These are phyloP conservation scores for Naematelia encephala DNA, from an alignment of 768 basidiomycete species.

Conservation along the genomic window DNA sequence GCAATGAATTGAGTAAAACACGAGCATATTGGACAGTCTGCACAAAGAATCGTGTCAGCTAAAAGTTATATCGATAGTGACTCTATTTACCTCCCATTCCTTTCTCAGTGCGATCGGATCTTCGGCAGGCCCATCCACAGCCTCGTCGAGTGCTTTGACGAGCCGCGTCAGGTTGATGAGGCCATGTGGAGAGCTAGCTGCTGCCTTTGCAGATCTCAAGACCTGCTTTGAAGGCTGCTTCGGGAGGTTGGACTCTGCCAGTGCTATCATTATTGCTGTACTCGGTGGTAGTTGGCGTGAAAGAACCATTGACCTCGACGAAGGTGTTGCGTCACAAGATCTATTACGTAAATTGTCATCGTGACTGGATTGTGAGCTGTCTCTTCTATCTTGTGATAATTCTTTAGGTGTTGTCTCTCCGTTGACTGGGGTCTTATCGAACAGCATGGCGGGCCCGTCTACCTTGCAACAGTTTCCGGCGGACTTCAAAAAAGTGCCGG, in stretches of 20 bases:
- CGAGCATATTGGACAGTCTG: constrained; percentile 33
- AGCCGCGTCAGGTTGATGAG: constrained; percentile 39
- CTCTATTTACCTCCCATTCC: constrained; percentile 35
- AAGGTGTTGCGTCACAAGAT: background rate
- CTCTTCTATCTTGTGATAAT: too few relatives aligned
- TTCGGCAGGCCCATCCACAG: constrained; percentile 2
- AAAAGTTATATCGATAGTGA: background rate
- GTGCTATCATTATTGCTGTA: background rate
- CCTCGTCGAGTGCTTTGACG: constrained; percentile 29
- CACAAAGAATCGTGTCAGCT: too few relatives aligned
- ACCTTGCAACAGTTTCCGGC: constrained; percentile 6
- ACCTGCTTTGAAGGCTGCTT: background rate
- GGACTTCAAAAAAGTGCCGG: constrained; percentile 40
- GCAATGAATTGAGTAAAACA: constrained; percentile 21
- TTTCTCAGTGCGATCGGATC: constrained; percentile 10
- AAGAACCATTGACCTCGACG: too few relatives aligned
- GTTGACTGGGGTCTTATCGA: background rate
- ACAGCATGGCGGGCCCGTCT: background rate
- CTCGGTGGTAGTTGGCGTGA: too few relatives aligned
- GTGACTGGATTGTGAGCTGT: too few relatives aligned
- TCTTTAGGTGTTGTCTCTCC: too few relatives aligned
- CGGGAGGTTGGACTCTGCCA: background rate
- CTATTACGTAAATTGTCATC: background rate
- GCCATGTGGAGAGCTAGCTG: constrained; percentile 34
- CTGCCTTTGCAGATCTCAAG: constrained; percentile 23